Conservation (phyloP, 352 stramenopile genomes). For the Globisporangium perplexum region DNA sequence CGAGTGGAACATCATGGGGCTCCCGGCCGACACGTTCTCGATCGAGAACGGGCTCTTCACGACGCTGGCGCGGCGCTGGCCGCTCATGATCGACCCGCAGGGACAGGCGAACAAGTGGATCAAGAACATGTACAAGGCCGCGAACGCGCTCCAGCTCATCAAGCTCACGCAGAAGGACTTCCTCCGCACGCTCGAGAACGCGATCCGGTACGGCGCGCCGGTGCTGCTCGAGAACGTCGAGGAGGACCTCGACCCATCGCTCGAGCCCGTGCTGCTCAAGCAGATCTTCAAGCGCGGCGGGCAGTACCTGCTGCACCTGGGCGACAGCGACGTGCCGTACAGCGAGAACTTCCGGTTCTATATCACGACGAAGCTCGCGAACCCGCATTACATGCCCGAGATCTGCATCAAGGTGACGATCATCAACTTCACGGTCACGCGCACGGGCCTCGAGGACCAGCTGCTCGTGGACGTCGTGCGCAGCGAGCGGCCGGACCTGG, state of each 20-base stretch:
- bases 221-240: slow-evolving; percentile 94
- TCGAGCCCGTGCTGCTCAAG: slow-evolving; percentile 91
- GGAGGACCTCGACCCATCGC: slow-evolving; percentile 89
- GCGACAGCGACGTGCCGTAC: slow-evolving; percentile 91
- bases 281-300: slow-evolving; percentile 92
- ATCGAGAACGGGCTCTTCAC: slow-evolving; percentile 93
- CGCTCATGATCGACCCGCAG: slow-evolving; percentile 94
- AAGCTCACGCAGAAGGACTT: slow-evolving; percentile 93
- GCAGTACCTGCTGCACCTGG: slow-evolving; percentile 85
- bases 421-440: slow-evolving; percentile 94
- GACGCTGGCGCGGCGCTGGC: slow-evolving; percentile 87
- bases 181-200: slow-evolving; percentile 89
- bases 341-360: slow-evolving; percentile 91
- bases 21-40: slow-evolving; percentile 91
- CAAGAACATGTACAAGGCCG: slow-evolving; percentile 89
- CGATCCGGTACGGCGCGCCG: slow-evolving; percentile 87
- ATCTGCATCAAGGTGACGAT: slow-evolving; percentile 94
- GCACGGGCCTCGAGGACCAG: slow-evolving; percentile 90
- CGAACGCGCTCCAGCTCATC: slow-evolving; percentile 84
- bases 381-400: slow-evolving; percentile 94
- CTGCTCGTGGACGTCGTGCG: slow-evolving; percentile 91
- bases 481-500: slow-evolving; percentile 89
- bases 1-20: slow-evolving; percentile 91
- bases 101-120: slow-evolving; percentile 94
- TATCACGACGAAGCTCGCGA: slow-evolving; percentile 93